phyloP scores from a whole-genome alignment of 2,329 filamentous ascomycete species.

The Trichoderma pleuroti region DNA sequence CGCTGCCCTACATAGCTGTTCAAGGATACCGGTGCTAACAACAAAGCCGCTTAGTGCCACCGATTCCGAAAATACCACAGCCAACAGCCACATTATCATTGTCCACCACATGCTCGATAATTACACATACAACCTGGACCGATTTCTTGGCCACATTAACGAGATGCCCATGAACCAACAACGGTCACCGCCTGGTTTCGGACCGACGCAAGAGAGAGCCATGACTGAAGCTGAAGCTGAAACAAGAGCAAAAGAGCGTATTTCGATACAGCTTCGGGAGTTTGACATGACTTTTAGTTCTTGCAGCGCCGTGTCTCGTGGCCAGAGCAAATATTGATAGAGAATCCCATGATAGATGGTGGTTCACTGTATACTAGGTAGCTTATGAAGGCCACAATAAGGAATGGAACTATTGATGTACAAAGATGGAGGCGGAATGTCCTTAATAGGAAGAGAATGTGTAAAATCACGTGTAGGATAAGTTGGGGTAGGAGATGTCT shows the following conservation, averaged over 20 bases:
- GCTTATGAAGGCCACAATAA: background rate
- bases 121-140: background rate
- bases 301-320: background rate
- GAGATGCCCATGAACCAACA: background rate
- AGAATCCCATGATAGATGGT: too few species aligned
- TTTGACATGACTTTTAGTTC: background rate
- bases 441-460: background rate
- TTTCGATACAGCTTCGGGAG: background rate
- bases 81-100: background rate
- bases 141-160: background rate
- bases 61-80: background rate
- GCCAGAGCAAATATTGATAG: background rate
- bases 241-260: background rate
- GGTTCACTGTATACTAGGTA: too few species aligned
- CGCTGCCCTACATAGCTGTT: background rate
- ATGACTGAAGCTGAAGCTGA: background rate
- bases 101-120: background rate
- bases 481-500: background rate
- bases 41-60: background rate
- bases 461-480: background rate
- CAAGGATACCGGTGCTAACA: background rate
- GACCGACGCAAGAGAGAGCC: background rate
- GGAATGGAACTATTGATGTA: background rate
- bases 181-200: background rate
- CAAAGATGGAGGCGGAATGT: background rate